Evolutionary conservation across 31 red algal genomes (phyloP), one percentile per base, ranked within the genome.

Genomic region (Odonthalia washingtoniensis): DNA sequence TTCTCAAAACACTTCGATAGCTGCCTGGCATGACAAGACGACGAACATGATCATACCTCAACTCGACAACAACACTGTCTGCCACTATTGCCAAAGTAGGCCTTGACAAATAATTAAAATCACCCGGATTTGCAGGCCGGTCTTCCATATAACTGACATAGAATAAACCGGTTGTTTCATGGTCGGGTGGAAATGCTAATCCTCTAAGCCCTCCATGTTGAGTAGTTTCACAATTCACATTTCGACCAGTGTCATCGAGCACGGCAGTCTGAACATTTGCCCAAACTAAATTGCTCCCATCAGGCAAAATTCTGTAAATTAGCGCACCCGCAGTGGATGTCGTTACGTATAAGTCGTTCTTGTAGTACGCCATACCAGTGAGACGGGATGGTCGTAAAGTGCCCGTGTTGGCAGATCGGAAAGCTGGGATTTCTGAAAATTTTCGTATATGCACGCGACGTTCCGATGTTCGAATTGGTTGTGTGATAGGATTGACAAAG

Each of bases 1-100:
- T 46, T 1, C 90, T 82, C 52, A 93, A 76, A 27, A 93, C 66
- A 28, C 82, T 46, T 30, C 84, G 83, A 44, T 93, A 87, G 2
- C 65, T 82, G 27, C 49, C 27, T 43, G 83, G 21, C 30, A 43
- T 24, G 24, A 93, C 74, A 1, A n/a, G 39, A 26, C 77, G 27
- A 4, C 17, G 61, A 3, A 14, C 30, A 3, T 14, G 14, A 37
- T 65, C 69, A 30, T 80, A 73, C 49, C 60, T 62, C 45, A 83
- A 91, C 64, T 93, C 90, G 26, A 83, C 39, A 1, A 93, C 21
- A n/a, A 93, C 84, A 52, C 66, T 82, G 60, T 93, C 90, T 0
- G 90, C 90, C 21, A 28, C 24, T 21, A 87, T 83, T 26, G 77
- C 52, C n/a, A 53, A 66, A 2, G 72, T 26, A 36, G 57, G 27